Evolutionary conservation across 108 stramenopile genomes (phyloP).

Genomic region (Stephanodiscus minutulus): DNA sequence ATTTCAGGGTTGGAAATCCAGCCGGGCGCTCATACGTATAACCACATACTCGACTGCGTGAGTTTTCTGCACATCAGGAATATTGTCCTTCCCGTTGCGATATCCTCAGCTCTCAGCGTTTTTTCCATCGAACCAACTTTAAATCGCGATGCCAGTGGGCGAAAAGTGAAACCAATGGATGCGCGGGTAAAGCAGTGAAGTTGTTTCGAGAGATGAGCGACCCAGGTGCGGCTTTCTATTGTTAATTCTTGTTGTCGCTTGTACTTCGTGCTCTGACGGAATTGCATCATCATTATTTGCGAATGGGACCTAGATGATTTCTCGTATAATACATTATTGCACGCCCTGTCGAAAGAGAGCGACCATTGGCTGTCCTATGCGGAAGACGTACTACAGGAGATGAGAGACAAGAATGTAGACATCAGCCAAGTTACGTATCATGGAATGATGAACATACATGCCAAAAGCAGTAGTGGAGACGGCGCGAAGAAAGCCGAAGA

Average conservation of each 20-base stretch:
- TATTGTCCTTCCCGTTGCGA: not conserved
- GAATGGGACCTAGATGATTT: slow-evolving; percentile 22
- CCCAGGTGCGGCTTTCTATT: slow-evolving; percentile 2
- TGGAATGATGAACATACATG: slow-evolving; percentile 40
- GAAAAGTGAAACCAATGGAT: slow-evolving; percentile 33
- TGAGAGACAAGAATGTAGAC: slow-evolving; percentile 19
- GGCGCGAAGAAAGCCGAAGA: slow-evolving; percentile 54
- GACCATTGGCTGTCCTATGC: slow-evolving; percentile 22
- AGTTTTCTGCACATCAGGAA: slow-evolving; percentile 2
- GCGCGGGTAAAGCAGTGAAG: slow-evolving; percentile 29
- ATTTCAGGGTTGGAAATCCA: slow-evolving; percentile 21
- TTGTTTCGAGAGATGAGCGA: slow-evolving; percentile 32
- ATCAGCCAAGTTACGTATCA: slow-evolving; percentile 34
- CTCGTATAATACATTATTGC: slow-evolving; percentile 41
- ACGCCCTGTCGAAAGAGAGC: slow-evolving; percentile 31
- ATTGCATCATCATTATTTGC: not conserved
- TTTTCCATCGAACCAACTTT: not conserved
- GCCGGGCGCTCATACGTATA: slow-evolving; percentile 36
- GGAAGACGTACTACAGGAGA: slow-evolving; percentile 30
- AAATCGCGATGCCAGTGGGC: slow-evolving; percentile 18
- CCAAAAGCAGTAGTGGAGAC: slow-evolving; percentile 18
- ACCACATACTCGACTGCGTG: slow-evolving; percentile 44
- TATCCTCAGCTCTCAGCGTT: not conserved
- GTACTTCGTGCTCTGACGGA: not conserved
- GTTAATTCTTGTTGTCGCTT: not conserved